Evolutionary conservation across 106 monocot genomes (phyloP).

Genomic region (Ottelia alismoides): DNA sequence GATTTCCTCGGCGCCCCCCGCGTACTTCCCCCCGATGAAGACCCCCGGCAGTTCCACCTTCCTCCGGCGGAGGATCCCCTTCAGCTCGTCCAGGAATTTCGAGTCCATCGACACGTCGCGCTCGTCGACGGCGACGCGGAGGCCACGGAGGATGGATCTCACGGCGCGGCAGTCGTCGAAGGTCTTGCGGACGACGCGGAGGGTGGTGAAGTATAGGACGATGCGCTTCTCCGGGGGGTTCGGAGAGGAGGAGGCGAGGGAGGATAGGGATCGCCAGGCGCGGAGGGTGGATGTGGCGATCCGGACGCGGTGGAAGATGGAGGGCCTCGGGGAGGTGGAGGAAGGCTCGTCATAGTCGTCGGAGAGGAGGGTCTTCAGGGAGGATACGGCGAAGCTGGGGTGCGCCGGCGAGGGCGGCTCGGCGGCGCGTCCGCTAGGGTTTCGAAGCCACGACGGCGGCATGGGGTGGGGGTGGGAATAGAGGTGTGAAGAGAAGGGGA

Average conservation of each 20-base stretch:
- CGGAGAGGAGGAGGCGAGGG: background rate
- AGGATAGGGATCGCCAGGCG: constrained; percentile 1
- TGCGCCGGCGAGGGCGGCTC: background rate
- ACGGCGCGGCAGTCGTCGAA: constrained; percentile 16
- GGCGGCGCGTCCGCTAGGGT: background rate
- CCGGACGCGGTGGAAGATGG: constrained; percentile 17
- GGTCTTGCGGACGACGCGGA: constrained; percentile 14
- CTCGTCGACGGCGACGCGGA: constrained; percentile 11
- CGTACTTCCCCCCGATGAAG: constrained; percentile 13
- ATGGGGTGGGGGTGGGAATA: too few relatives aligned
- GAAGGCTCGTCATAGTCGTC: background rate
- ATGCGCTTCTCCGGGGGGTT: constrained; percentile 3
- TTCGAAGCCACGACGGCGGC: constrained; percentile 1
- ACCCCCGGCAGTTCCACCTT: constrained; percentile 6
- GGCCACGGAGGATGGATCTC: constrained; percentile 11
- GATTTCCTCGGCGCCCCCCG: constrained; percentile 19
- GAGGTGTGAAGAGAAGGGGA: background rate
- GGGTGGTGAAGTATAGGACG: constrained; percentile 13
- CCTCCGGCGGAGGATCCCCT: constrained; percentile 6
- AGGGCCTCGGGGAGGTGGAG: background rate
- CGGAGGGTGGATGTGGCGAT: constrained; percentile 11
- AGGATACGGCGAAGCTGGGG: background rate
- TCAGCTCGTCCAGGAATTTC: constrained; percentile 8
- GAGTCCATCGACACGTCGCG: constrained; percentile 14
- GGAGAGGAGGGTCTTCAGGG: constrained; percentile 4